Evolutionary conservation across 805 yeast genomes (phyloP), one percentile per base, ranked within the genome.

Genomic region (Schwanniomyces sp.): DNA sequence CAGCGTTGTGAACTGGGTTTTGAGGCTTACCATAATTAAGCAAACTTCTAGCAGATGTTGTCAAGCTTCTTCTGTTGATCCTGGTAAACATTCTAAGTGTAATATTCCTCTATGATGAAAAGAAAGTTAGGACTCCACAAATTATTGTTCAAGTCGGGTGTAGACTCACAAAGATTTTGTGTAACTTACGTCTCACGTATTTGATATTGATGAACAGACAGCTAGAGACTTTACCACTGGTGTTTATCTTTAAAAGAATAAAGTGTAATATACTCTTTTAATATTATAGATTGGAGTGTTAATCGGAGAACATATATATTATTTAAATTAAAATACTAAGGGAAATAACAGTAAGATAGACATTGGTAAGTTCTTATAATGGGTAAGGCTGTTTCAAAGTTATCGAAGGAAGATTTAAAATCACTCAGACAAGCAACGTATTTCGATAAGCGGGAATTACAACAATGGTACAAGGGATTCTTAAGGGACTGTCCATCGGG

Each of bases 401-500:
- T 94, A 42, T 86, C 96, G 14, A 90, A 86, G 58, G 98, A 94
- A 56, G 98, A 94, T 58, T 78, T 94, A 42, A 79, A 87, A 45
- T 84, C 86, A 46, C 79, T 94, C 49, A 87, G 86, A 63, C 85
- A 82, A 61, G 86, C 91, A 21, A 94, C 99, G 0, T 86, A 90
- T 59, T 94, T 94, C 62, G 96, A 92, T 61, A 83, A 91, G 45
- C 78, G 96, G 53, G 99, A 94, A 63, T 79, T 94, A 39, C 98
- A 94, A 66, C 99, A 92, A 63, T 94, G 99, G 99, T 92, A 92
- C 63, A 92, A 92, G 63, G 98, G 98, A 2, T 94, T 94, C 58
- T 74, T 86, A 37, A 79, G 97, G 61, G 99, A 94, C 65, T 92
- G 97, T 64, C 97, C 97, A 1, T 76, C 82, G 29, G 98, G 98